Percentiles rank a stretch among this genome's conserved stretches.
Evolutionary conservation across 352 stramenopile genomes (phyloP).

Genomic region (Phytopythium kandeliae): DNA sequence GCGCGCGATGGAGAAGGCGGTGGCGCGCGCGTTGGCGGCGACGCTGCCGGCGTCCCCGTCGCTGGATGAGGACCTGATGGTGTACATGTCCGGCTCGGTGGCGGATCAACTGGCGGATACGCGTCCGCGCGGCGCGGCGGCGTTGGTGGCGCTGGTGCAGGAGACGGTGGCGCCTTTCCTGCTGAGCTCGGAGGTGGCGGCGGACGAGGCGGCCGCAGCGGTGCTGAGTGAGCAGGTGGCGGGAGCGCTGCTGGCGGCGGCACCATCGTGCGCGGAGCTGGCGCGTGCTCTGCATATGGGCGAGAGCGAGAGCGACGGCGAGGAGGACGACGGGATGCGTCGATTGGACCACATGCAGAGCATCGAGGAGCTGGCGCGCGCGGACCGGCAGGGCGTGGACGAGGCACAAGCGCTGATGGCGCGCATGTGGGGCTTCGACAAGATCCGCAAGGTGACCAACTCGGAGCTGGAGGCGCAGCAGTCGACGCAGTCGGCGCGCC

Average conservation of each 20-base stretch:
- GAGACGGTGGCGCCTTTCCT: constrained; percentile 75
- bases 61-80: constrained; percentile 63
- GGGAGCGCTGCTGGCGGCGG: constrained; percentile 13
- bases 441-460: constrained; percentile 76
- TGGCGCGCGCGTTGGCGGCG: constrained; percentile 38
- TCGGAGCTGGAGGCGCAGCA: constrained; percentile 66
- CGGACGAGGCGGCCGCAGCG: constrained; percentile 34
- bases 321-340: constrained; percentile 30
- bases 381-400: constrained; percentile 28
- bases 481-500: constrained; percentile 69
- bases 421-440: constrained; percentile 85
- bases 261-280: constrained; percentile 15
- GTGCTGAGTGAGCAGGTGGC: constrained; percentile 39
- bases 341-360: constrained; percentile 56
- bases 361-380: constrained; percentile 67
- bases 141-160: constrained; percentile 34
- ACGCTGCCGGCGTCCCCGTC: constrained; percentile 30
- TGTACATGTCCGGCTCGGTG: constrained; percentile 66
- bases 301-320: constrained; percentile 9
- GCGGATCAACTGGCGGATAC: constrained; percentile 35
- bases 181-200: constrained; percentile 38
- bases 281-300: constrained; percentile 10
- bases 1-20: constrained; percentile 53
- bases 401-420: constrained; percentile 67
- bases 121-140: constrained; percentile 19